Percentiles rank a stretch among this genome's conserved stretches.
Conservation (phyloP, 2,329 filamentous ascomycete species). For the Trichophyton equinum region DNA sequence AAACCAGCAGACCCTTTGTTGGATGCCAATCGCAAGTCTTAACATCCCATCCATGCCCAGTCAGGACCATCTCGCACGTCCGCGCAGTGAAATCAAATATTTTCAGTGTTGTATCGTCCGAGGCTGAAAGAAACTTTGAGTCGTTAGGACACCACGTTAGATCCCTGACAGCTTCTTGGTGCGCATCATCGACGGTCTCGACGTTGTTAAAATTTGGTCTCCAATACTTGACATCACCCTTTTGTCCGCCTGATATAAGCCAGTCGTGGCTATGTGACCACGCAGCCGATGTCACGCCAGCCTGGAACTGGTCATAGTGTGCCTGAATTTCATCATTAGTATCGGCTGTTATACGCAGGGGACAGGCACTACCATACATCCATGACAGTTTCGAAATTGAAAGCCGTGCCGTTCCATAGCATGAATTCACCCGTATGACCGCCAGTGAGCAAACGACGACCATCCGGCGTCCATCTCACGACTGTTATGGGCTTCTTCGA, state of each 20-base stretch:
- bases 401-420: conserved; percentile 94
- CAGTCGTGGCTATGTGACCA: conserved; percentile 97
- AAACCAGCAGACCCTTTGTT: conserved; percentile 83
- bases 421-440: conserved; percentile 97
- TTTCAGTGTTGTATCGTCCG: conserved; percentile 84
- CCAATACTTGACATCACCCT: conserved; percentile 95
- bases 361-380: conserved; percentile 39
- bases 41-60: conserved; percentile 95
- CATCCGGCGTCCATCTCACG: conserved; percentile 94
- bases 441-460: conserved; percentile 76
- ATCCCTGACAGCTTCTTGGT: conserved; percentile 79
- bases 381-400: conserved; percentile 99
- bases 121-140: conserved; percentile 89
- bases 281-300: conserved; percentile 32
- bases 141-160: conserved; percentile 89
- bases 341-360: background rate
- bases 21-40: conserved; percentile 98
- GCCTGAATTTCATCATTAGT: conserved; percentile 36
- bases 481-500: conserved; percentile 96
- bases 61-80: conserved; percentile 67
- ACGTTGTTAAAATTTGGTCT: conserved; percentile 99
- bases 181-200: conserved; percentile 73
- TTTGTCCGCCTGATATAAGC: conserved; percentile 90
- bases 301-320: conserved; percentile 52
- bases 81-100: conserved; percentile 93